Base-by-base conservation (phyloP, 805 yeast species). In the Torulaspora indica region DNA sequence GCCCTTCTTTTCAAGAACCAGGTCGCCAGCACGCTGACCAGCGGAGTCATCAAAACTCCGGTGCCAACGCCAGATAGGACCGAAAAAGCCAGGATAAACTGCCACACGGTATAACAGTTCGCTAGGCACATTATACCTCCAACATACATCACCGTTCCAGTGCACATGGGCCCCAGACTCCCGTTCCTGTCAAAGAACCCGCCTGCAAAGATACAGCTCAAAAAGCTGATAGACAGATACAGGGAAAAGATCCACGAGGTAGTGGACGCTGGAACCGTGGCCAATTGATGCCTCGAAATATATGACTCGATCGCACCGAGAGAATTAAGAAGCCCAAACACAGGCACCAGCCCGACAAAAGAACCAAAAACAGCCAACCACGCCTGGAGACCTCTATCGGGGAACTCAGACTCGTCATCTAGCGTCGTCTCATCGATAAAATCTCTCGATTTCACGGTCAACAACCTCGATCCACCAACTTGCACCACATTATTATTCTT, bases 241-340 rank as follows among this genome's bases (percentile, higher is more conserved):
- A 82, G 65, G 10, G 88, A 81, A 54, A 82, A 82, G 43, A 82
- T 77, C 87, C 87, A 80, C 1, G 85, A 74, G 1, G 78, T 70
- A 0, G 77, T 68, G 0, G 83, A 72, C 0, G 78, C 69, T 6
- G 75, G 63, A 1, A 72, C 70, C 25, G 68, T 51, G 0, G 68
- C 70, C 54, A 82, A 63, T 61, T 82, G 89, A 63, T 82, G 58
- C 38, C 55, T 49, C 1, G 71, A 70, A 6, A 82, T 73, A 53
- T 81, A 80, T 0, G 83, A 74, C 63, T 82, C 82, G 34, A 82
- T 71, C 1, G 83, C 84, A 52, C 90, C 88, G 18, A 79, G 68
- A 0, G 84, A 69, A 51, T 81, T 81, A 46, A 79, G 64, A 34
- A 79, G 57, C 2, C 90, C 88, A 49, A 80, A 74, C 5, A 73